Conservation (phyloP, 2,329 filamentous ascomycete species). For the Aureobasidium zeae region DNA sequence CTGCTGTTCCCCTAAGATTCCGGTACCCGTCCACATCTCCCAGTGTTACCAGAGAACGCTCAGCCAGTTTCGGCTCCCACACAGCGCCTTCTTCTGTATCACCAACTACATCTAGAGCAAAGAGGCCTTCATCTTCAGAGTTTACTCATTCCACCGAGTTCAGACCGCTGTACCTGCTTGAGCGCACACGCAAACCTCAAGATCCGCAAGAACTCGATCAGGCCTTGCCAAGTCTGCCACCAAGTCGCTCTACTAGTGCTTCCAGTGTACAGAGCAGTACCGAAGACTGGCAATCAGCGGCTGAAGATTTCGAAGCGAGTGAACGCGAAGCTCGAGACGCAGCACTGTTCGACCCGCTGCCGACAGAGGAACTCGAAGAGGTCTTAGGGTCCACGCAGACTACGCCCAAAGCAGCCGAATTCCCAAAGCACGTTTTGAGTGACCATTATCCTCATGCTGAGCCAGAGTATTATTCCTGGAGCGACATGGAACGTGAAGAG, state of each 20-base stretch:
- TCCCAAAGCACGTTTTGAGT: conserved; percentile 27
- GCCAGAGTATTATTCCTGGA: conserved; percentile 32
- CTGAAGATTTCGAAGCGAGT: conserved; percentile 27
- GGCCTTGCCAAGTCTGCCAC: conserved; percentile 44
- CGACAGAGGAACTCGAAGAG: conserved; percentile 29
- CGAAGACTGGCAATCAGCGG: conserved; percentile 39
- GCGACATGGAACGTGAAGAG: conserved; percentile 29
- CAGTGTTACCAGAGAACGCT: conserved; percentile 21
- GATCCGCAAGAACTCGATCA: conserved; percentile 27
- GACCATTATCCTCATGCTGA: conserved; percentile 19
- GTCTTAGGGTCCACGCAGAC: conserved; percentile 54
- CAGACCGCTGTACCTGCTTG: conserved; percentile 73
- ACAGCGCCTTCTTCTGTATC: conserved; percentile 16
- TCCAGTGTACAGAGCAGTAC: conserved; percentile 30
- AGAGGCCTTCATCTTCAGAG: conserved; percentile 19
- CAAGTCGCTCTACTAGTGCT: conserved; percentile 36
- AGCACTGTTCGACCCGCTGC: neutral
- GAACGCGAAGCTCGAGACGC: conserved; percentile 22
- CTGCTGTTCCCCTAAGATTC: conserved; percentile 29
- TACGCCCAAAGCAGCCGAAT: conserved; percentile 56
- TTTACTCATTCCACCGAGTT: conserved; percentile 46
- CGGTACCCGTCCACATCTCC: conserved; percentile 26
- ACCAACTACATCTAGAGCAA: conserved; percentile 17
- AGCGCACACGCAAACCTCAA: conserved; percentile 47
- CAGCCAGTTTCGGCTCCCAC: conserved; percentile 26